A percentile compares a stretch with the other conserved stretches of the same genome.
Evolutionary conservation across 495 filamentous ascomycete species (phyloP).

Genomic region (Melanomma pulvis-pyrius): DNA sequence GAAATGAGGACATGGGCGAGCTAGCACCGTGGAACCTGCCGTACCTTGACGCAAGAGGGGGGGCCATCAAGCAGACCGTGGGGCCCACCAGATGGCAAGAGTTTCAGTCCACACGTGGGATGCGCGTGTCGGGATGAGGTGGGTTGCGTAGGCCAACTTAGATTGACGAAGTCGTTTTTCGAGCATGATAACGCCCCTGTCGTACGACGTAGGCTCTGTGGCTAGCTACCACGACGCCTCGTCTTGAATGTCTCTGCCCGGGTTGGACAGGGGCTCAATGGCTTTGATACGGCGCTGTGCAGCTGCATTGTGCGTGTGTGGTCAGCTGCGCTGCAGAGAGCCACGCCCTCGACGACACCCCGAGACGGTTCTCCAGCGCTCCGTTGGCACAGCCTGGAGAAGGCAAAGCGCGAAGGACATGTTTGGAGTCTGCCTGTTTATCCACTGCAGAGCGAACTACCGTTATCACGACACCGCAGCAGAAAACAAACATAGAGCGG

Average conservation of each 20-base stretch:
- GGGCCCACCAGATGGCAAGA: slow-evolving; percentile 7
- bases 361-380: slow-evolving; percentile 15
- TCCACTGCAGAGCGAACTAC: slow-evolving; percentile 18
- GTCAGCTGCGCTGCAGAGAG: slow-evolving; percentile 8
- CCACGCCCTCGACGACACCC: slow-evolving; percentile 1
- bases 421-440: slow-evolving; percentile 13
- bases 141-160: neutral
- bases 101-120: slow-evolving; percentile 32
- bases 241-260: slow-evolving; percentile 11
- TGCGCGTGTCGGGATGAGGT: slow-evolving; percentile 3
- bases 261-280: slow-evolving; percentile 1
- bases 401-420: slow-evolving; percentile 1
- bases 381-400: neutral
- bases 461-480: slow-evolving; percentile 3
- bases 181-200: slow-evolving; percentile 8
- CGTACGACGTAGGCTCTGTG: slow-evolving; percentile 25
- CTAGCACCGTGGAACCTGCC: slow-evolving; percentile 13
- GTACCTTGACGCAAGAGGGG: slow-evolving; percentile 22
- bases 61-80: slow-evolving; percentile 12
- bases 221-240: slow-evolving; percentile 15
- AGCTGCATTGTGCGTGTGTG: slow-evolving; percentile 5
- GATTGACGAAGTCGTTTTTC: slow-evolving; percentile 8
- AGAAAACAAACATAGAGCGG: slow-evolving; percentile 24
- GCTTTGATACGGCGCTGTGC: slow-evolving; percentile 10
- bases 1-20: slow-evolving; percentile 4